These are phyloP conservation scores for Leucosporidium scottii DNA, from an alignment of 768 basidiomycete genomes.

Conservation along the genomic window DNA sequence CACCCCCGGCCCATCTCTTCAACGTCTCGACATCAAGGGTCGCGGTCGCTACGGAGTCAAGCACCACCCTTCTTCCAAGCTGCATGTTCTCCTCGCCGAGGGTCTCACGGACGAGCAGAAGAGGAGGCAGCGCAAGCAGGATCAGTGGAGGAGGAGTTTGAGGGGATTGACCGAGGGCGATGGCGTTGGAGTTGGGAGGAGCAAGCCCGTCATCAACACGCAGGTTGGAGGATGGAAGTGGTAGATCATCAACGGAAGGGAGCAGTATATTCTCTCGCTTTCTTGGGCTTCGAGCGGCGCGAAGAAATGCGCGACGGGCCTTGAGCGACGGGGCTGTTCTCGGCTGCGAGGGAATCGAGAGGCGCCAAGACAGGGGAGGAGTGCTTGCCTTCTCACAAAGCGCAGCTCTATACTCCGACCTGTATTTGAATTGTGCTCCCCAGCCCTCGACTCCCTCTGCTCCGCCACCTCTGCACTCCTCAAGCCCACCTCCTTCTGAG, in stretches of 20 bases:
- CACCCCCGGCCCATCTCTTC: slow-evolving; percentile 65
- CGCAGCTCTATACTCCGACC: too few relatives aligned
- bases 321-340: too few relatives aligned
- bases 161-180: slow-evolving; percentile 21
- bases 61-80: slow-evolving; percentile 49
- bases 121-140: slow-evolving; percentile 46
- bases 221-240: slow-evolving; percentile 26
- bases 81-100: slow-evolving; percentile 37
- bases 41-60: slow-evolving; percentile 73
- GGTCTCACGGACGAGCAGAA: slow-evolving; percentile 50
- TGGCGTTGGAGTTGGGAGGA: slow-evolving; percentile 13
- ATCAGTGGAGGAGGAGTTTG: slow-evolving; percentile 26
- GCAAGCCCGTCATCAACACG: slow-evolving; percentile 17
- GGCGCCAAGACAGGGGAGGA: too few relatives aligned
- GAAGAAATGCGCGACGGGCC: too few relatives aligned
- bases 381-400: too few relatives aligned
- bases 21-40: slow-evolving; percentile 71
- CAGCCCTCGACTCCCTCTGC: too few relatives aligned
- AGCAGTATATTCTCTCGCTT: too few relatives aligned
- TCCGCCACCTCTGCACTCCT: too few relatives aligned
- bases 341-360: too few relatives aligned
- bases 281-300: too few relatives aligned
- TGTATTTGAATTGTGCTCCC: too few relatives aligned
- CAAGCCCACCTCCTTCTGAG: too few relatives aligned
- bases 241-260: slow-evolving; percentile 3